Base-by-base conservation (phyloP, 1,139 yeast species). In the Debaryomyces subglobosus region DNA sequence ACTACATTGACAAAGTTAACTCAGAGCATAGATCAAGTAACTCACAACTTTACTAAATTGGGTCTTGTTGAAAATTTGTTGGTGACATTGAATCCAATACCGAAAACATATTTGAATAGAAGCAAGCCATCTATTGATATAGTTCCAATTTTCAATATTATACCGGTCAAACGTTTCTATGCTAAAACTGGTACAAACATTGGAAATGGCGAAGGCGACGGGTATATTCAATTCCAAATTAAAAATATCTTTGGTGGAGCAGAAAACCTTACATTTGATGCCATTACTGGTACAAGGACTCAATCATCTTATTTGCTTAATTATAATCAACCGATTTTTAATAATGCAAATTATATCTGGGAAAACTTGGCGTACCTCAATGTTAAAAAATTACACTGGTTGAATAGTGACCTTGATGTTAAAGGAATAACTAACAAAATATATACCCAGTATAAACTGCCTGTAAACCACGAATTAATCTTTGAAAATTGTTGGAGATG, bases 141-240 rank as follows among this genome's bases (percentile, higher is more conserved):
- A 12, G 75, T 78, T 0, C 86, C 91, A 0, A 74, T 77, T n/a
- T 67, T 87, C 51, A 77, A 79, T 46, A 57, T 86, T 2, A 52
- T 75, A 10, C 95, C 95, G 0, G 78, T 79, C 2, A 85, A 86
- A 55, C 77, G 74, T 55, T 86, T 88, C 60, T 80, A 80, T 52
- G 91, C 95, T 51, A 86, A 86, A 60, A 89, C 96, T 2, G 97
- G 97, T n/a, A 92, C 97, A 5, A 91, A 88, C 65, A 81, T 92
- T 4, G 97, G 97, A 2, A 92, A 92, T 62, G 96, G 96, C 24
- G 97, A 91, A 71, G 98, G 97, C 25, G 96, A 89, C 62, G 97
- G 97, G 1, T 89, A 90, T 60, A 77, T 90, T 41, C 86, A 87
- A 44, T 80, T 89, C 52, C 91, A 86, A 61, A 72, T 87, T 63